Conservation (phyloP, 208 protist species). For the Crithidia fasciculata region DNA sequence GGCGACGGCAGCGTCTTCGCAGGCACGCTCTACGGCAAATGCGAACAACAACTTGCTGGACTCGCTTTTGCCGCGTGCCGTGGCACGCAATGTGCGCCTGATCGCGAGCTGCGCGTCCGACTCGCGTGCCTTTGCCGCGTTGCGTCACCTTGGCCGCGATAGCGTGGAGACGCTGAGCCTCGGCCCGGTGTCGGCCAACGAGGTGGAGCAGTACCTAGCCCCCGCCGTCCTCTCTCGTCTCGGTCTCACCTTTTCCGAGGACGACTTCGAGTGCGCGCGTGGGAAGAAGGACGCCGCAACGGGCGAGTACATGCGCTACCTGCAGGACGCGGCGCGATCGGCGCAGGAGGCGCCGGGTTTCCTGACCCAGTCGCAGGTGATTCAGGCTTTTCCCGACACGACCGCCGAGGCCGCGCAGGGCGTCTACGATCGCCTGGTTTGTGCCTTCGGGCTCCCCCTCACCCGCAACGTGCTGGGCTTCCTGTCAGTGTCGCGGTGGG, state of each 20-base stretch:
- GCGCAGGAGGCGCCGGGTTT: slow-evolving; percentile 62
- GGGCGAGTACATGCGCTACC: slow-evolving; percentile 68
- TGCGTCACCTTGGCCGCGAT: slow-evolving; percentile 54
- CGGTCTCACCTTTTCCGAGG: slow-evolving; percentile 60
- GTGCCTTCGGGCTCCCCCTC: slow-evolving; percentile 51
- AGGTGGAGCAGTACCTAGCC: slow-evolving; percentile 74
- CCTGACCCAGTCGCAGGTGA: slow-evolving; percentile 42
- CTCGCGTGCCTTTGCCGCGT: slow-evolving; percentile 23
- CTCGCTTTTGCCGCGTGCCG: slow-evolving; percentile 53
- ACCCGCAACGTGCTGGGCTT: slow-evolving; percentile 57
- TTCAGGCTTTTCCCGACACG: slow-evolving; percentile 61
- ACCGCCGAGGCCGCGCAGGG: slow-evolving; percentile 51
- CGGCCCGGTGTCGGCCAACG: slow-evolving; percentile 55
- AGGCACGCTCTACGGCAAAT: neutral
- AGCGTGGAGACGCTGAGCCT: slow-evolving; percentile 65
- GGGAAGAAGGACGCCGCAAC: slow-evolving; percentile 53
- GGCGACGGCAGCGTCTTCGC: neutral
- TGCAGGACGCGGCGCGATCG: slow-evolving; percentile 59
- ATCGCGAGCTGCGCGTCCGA: slow-evolving; percentile 50
- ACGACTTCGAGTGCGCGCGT: slow-evolving; percentile 69
- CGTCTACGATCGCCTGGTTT: slow-evolving; percentile 48
- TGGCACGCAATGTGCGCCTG: slow-evolving; percentile 79
- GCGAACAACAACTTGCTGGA: slow-evolving; percentile 5
- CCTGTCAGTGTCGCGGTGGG: slow-evolving; percentile 64
- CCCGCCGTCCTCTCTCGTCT: slow-evolving; percentile 41